These are phyloP conservation scores for Oxyria digyna DNA, from an alignment of 148 eudicot species.

Conservation along the genomic window DNA sequence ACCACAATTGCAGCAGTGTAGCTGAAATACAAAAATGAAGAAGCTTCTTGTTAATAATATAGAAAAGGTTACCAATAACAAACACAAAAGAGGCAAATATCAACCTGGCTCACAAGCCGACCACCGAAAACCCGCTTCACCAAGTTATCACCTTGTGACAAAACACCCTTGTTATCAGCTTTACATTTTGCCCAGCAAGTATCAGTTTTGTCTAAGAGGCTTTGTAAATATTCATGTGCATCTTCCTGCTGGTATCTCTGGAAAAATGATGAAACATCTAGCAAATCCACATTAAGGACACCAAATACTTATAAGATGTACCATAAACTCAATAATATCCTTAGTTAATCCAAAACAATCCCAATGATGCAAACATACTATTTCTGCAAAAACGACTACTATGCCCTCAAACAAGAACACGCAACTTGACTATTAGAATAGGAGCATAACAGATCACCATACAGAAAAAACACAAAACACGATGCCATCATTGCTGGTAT, in stretches of 20 bases:
- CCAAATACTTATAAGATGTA: conserved; percentile 8
- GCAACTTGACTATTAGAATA: background rate
- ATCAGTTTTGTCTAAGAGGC: conserved; percentile 74
- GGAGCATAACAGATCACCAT: background rate
- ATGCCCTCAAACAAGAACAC: background rate
- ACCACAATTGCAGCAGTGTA: conserved; percentile 68
- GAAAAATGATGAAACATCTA: conserved; percentile 64
- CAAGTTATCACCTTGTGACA: conserved; percentile 25
- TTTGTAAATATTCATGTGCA: conserved; percentile 88
- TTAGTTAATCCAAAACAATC: background rate
- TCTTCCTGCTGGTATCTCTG: conserved; percentile 80
- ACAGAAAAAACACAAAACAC: background rate
- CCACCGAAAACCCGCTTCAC: conserved; percentile 83
- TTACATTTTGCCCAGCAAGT: conserved; percentile 28
- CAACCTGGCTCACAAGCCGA: conserved; percentile 75
- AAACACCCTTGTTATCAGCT: background rate
- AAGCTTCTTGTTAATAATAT: background rate
- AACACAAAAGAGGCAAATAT: conserved; percentile 1
- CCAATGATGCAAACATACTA: background rate
- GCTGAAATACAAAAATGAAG: conserved; percentile 26
- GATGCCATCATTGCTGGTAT: background rate
- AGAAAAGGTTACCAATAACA: background rate
- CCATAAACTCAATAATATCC: background rate
- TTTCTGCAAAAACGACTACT: background rate
- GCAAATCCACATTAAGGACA: conserved; percentile 36